A percentile compares a stretch with the other conserved stretches of the same genome.
These are phyloP conservation scores for Scorias spongiosa DNA, from an alignment of 2,329 filamentous ascomycete species.

Conservation along the genomic window DNA sequence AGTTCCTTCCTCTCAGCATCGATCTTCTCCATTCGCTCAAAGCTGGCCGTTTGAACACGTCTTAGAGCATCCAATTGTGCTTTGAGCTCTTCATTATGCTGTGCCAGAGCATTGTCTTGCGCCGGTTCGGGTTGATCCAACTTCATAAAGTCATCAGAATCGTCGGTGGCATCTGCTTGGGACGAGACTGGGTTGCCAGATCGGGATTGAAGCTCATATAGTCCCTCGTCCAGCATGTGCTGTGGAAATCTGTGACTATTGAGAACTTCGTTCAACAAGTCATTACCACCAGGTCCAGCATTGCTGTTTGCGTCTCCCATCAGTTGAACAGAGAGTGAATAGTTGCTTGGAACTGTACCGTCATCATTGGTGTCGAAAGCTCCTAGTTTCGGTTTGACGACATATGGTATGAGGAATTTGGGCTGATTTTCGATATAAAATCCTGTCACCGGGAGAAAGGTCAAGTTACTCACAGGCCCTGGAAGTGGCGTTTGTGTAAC, in stretches of 20 bases:
- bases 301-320: conserved; percentile 13
- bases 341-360: conserved; percentile 37
- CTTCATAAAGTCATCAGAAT: conserved; percentile 24
- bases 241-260: conserved; percentile 16
- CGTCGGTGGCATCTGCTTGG: conserved; percentile 2
- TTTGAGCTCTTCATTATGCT: conserved; percentile 17
- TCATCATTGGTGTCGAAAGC: conserved; percentile 25
- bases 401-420: conserved; percentile 38
- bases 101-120: conserved; percentile 6
- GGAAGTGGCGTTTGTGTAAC: conserved; percentile 50
- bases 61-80: conserved; percentile 28
- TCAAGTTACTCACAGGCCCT: conserved; percentile 66
- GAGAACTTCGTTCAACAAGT: conserved; percentile 29
- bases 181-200: conserved; percentile 3
- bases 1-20: conserved; percentile 26
- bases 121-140: neutral
- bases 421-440: conserved; percentile 22
- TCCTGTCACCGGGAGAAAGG: conserved; percentile 50
- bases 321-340: conserved; percentile 53
- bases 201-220: conserved; percentile 18
- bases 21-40: conserved; percentile 29
- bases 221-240: conserved; percentile 18
- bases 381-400: conserved; percentile 69
- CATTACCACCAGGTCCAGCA: conserved; percentile 19
- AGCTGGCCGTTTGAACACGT: conserved; percentile 29